Conservation (phyloP, 1,284 basidiomycete genomes). For the Cryptococcus sp. region DNA sequence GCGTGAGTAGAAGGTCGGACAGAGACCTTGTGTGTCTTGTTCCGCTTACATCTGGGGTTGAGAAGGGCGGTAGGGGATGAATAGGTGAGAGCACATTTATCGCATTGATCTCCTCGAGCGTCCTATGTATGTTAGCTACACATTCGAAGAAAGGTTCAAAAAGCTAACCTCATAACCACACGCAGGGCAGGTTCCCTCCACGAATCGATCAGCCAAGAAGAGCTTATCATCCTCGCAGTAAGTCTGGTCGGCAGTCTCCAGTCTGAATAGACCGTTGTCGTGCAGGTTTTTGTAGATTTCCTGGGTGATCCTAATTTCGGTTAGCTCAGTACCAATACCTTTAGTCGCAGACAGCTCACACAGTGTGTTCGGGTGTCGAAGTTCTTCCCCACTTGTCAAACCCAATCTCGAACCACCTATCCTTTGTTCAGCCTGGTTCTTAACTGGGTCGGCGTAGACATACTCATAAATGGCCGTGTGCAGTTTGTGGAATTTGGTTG, state of each 20-base stretch:
- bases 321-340: slow-evolving; percentile 3
- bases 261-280: slow-evolving; percentile 69
- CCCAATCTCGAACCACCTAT: slow-evolving; percentile 55
- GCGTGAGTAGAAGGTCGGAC: slow-evolving; percentile 84
- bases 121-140: slow-evolving; percentile 55
- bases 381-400: slow-evolving; percentile 98
- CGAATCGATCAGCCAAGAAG: slow-evolving; percentile 93
- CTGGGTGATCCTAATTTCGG: slow-evolving; percentile 68
- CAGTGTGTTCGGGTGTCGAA: slow-evolving; percentile 82
- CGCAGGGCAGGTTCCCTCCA: slow-evolving; percentile 88
- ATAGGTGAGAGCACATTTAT: slow-evolving; percentile 85
- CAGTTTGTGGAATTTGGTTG: slow-evolving; percentile 87
- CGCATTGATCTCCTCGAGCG: slow-evolving; percentile 97
- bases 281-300: slow-evolving; percentile 78
- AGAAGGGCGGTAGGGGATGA: slow-evolving; percentile 86
- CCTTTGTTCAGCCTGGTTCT: neutral
- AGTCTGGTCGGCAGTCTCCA: slow-evolving; percentile 82
- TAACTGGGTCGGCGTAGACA: slow-evolving; percentile 6
- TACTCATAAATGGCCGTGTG: slow-evolving; percentile 93
- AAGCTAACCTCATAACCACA: slow-evolving; percentile 69
- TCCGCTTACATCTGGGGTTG: slow-evolving; percentile 89
- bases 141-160: neutral
- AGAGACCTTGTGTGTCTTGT: slow-evolving; percentile 71
- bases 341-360: slow-evolving; percentile 53
- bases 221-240: slow-evolving; percentile 87